These are phyloP conservation scores for Wickerhamiella alocasiicola DNA, from an alignment of 805 yeast species.

Conservation along the genomic window DNA sequence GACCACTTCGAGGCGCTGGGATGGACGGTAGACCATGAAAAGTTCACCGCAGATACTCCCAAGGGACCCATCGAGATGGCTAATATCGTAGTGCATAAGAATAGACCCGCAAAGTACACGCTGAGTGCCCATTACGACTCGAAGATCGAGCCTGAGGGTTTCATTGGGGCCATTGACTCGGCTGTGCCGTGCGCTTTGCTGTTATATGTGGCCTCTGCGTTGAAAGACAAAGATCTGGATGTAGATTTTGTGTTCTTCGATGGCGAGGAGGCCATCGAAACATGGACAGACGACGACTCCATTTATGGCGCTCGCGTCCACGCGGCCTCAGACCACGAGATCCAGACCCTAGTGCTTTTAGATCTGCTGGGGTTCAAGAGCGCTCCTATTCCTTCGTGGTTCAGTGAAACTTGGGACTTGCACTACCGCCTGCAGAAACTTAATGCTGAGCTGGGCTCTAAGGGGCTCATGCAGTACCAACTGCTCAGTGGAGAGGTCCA, in stretches of 20 bases:
- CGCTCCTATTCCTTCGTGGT: constrained; percentile 34
- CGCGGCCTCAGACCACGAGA: constrained; percentile 30
- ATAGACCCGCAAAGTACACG: constrained; percentile 2
- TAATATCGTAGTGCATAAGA: constrained; percentile 24
- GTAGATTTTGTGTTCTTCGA: constrained; percentile 43
- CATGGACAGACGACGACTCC: constrained; percentile 43
- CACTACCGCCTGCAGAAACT: constrained; percentile 30
- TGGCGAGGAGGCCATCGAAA: constrained; percentile 47
- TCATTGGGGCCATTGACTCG: constrained; percentile 48
- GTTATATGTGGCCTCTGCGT: constrained; percentile 32
- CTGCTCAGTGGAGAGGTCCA: constrained; percentile 17
- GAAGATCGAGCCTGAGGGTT: constrained; percentile 37
- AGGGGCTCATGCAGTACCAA: constrained; percentile 11
- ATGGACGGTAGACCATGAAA: constrained; percentile 24
- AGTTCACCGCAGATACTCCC: constrained; percentile 30
- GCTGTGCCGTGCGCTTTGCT: constrained; percentile 46
- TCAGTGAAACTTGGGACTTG: constrained; percentile 29
- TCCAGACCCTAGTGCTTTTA: constrained; percentile 33
- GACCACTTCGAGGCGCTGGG: constrained; percentile 26
- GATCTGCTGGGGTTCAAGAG: constrained; percentile 38
- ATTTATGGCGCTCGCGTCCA: constrained; percentile 44
- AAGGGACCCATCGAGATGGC: constrained; percentile 27
- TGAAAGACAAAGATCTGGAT: constrained; percentile 18
- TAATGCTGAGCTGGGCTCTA: constrained; percentile 25
- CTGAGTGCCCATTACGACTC: constrained; percentile 49